These are phyloP conservation scores for Paraglomus brasilianum DNA, from an alignment of 192 early-diverging fungal genomes.

Conservation along the genomic window DNA sequence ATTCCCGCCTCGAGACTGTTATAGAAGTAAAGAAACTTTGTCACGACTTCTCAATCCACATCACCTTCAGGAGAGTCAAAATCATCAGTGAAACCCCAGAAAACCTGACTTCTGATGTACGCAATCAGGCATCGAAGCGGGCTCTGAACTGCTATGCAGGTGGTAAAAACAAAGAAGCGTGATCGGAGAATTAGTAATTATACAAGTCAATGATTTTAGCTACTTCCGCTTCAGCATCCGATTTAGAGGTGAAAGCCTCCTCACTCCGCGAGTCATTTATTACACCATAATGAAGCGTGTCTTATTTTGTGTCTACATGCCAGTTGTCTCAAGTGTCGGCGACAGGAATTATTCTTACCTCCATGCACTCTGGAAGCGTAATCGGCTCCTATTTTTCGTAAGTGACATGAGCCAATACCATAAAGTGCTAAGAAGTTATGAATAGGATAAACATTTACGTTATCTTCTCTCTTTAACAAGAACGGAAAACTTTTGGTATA, in stretches of 20 bases:
- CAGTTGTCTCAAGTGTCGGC: neutral
- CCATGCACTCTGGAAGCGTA: neutral
- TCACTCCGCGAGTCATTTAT: neutral
- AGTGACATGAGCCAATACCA: neutral
- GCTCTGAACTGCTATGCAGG: slow-evolving; percentile 4
- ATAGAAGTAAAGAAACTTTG: slow-evolving; percentile 8
- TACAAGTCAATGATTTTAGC: neutral
- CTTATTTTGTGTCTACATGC: slow-evolving; percentile 4
- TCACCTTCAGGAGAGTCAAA: neutral
- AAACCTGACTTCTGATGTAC: neutral
- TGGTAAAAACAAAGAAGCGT: slow-evolving; percentile 5
- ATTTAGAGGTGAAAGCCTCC: too few species aligned
- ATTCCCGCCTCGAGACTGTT: neutral
- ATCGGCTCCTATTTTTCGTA: slow-evolving; percentile 2
- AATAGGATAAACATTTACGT: slow-evolving; percentile 7
- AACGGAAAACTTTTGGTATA: neutral
- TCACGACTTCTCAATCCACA: neutral
- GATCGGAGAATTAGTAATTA: neutral
- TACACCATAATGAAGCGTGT: neutral
- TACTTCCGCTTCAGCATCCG: too few species aligned
- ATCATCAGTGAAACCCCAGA: neutral
- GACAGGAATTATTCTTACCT: slow-evolving; percentile 4
- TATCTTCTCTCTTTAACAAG: neutral
- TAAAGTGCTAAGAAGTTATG: neutral
- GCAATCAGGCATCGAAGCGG: neutral